Evolutionary conservation across 2,329 filamentous ascomycete genomes (phyloP).

Genomic region (Cercospora beticola): DNA sequence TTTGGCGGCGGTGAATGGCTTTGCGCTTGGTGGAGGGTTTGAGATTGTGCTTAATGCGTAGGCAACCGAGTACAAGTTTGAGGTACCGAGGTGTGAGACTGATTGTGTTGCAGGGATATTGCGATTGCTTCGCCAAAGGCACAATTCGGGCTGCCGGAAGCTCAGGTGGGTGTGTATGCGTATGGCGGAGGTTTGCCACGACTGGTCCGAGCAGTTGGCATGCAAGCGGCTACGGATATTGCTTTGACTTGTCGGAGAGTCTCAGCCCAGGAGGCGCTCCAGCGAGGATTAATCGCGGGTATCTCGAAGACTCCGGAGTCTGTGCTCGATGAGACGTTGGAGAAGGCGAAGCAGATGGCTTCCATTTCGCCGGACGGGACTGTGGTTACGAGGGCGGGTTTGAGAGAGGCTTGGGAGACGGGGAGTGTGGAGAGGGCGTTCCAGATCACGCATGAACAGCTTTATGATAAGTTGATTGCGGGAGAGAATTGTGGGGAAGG

Average conservation of each 20-base stretch:
- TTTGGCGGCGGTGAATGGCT: slow-evolving; percentile 58
- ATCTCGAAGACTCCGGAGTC: slow-evolving; percentile 37
- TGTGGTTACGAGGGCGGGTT: slow-evolving; percentile 40
- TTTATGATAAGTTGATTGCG: slow-evolving; percentile 41
- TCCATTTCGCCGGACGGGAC: slow-evolving; percentile 39
- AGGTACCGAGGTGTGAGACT: background rate
- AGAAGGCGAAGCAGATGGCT: slow-evolving; percentile 37
- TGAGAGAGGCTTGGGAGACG: slow-evolving; percentile 42
- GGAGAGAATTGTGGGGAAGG: slow-evolving; percentile 51
- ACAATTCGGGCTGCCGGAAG: slow-evolving; percentile 54
- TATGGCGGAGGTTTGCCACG: slow-evolving; percentile 54
- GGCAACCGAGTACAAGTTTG: background rate
- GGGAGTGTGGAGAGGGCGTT: slow-evolving; percentile 41
- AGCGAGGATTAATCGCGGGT: slow-evolving; percentile 43
- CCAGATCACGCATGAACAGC: slow-evolving; percentile 46
- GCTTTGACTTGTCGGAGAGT: slow-evolving; percentile 50
- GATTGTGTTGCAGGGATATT: slow-evolving; percentile 42
- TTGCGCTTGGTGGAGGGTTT: slow-evolving; percentile 57
- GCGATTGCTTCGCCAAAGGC: slow-evolving; percentile 53
- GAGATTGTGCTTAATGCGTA: slow-evolving; percentile 57
- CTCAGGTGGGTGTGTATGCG: slow-evolving; percentile 53
- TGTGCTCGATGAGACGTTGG: slow-evolving; percentile 38
- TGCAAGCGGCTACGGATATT: slow-evolving; percentile 52
- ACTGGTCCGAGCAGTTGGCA: slow-evolving; percentile 49
- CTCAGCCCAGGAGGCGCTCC: slow-evolving; percentile 45